Evolutionary conservation across 805 yeast genomes (phyloP).

Genomic region (Metschnikowia matae): DNA sequence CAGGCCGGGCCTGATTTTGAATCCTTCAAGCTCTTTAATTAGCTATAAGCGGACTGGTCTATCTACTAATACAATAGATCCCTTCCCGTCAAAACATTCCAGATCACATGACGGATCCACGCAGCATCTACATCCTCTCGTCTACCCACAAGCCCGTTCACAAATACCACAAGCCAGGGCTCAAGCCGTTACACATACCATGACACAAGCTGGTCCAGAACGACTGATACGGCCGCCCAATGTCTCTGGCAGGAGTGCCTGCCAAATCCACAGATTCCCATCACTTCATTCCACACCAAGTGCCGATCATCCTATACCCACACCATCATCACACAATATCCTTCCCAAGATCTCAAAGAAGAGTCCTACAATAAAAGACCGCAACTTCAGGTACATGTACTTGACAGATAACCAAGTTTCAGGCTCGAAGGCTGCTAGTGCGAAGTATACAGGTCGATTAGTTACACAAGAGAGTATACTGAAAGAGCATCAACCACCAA

Average conservation of each 20-base stretch:
- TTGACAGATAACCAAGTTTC: neutral
- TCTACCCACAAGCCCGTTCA: neutral
- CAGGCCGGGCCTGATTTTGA: neutral
- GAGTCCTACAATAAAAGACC: neutral
- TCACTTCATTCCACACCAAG: neutral
- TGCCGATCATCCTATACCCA: neutral
- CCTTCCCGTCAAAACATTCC: neutral
- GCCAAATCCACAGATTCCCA: neutral
- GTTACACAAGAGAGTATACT: neutral
- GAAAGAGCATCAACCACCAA: neutral
- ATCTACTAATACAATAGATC: neutral
- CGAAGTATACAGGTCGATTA: neutral
- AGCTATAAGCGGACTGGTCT: neutral
- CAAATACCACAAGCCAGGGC: too few relatives aligned
- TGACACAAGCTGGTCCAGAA: too few relatives aligned
- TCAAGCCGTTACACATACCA: too few relatives aligned
- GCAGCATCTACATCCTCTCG: neutral
- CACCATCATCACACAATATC: neutral
- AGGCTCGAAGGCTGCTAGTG: neutral
- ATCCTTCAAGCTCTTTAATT: neutral
- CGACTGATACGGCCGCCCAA: neutral
- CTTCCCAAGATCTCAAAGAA: neutral
- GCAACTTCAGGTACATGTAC: slow-evolving; percentile 3
- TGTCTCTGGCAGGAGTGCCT: neutral
- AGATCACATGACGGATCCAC: neutral